Evolutionary conservation across 2,329 filamentous ascomycete genomes (phyloP), one percentile per base, ranked within the genome.

Genomic region (Calonectria pseudoturangicola): DNA sequence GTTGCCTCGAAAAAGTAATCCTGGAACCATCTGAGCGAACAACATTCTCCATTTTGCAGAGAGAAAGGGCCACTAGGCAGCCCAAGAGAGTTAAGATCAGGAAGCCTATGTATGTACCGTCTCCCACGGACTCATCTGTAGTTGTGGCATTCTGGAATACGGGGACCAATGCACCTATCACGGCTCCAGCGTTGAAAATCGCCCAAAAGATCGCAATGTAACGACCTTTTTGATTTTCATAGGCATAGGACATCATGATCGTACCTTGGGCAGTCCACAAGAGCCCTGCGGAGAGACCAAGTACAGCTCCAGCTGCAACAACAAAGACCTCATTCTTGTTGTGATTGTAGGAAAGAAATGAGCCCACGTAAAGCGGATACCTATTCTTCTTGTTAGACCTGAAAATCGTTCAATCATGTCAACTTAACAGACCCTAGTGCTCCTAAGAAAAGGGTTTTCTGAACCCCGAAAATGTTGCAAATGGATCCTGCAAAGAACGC

Each of bases 261-360:
- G 50, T 41, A 10, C 65, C 41, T 12, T 68, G 51, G 2, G 65
- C 65, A 2, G 65, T 68, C 65, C 65, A 68, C 21, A 68, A 15
- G 1, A 60, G 28, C 5, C 21, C 65, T 10, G 65, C 41, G 48
- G 25, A 58, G 21, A 60, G 2, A 21, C 65, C 65, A 10, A 68
- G 39, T 5, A 68, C 3, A 2, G 28, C 41, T 12, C 65, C 65
- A 16, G 51, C 27, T 1, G 18, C 28, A n/a, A 60, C 39, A 13
- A 68, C 50, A 25, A 58, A 68, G 21, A 28, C 36, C 16, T 68
- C 65, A 27, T 68, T 39, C 27, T 48, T 15, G 28, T 36, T 68
- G 41, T 60, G 27, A 21, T 68, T 48, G 28, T 48, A 60, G n/a
- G 41, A 58, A 48, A 68, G 65, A 48, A 68, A 68, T 15, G 51